Base-by-base conservation (phyloP, 208 protist species). In the Leishmania martiniquensis region DNA sequence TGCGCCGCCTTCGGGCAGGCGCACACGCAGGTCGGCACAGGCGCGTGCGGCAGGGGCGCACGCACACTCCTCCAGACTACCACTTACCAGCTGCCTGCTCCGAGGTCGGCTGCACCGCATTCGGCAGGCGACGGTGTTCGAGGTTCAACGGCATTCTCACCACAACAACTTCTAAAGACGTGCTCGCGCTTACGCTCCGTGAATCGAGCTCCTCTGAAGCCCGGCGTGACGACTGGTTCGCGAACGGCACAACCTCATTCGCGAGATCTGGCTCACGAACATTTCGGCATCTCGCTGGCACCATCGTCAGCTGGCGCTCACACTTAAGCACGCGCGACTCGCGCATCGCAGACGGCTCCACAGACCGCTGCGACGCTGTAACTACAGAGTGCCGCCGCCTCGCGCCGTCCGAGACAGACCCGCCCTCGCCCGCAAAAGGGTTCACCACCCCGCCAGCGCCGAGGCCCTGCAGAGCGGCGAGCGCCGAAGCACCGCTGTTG, bases 401-500 rank as follows among this genome's bases (percentile, higher is more conserved):
- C 42, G 44, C 52, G 6, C 7, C 32, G 17, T 39, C 62, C 12
- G 20, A 22, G 10, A 49, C 4, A 44, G 13, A 7, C 22, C 65
- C 42, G 12, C 65, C n/a, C 42, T n/a, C 42, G 13, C 65, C 65
- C 15, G 20, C 37, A 1, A 70, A 25, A 6, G 65, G 65, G 65
- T 70, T 70, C 65, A 32, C 10, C 42, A 15, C 17, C 9, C 65
- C 65, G 20, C 65, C 25, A 34, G 42, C 9, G 5, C 12, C 13
- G 25, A 63, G 20, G 37, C 54, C 39, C 59, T 2, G 79, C 44
- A 20, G 37, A 25, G 37, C 60, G 13, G 15, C 60, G 20, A 78
- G 78, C 7, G 72, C 79, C 13, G 80, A 69, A 2, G 77, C 63
- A 5, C 45, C 32, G 42, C 85, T 74, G 59, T 42, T 77, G 81